Conservation (phyloP, 2,329 filamentous ascomycete genomes). For the Colletotrichum incanum region DNA sequence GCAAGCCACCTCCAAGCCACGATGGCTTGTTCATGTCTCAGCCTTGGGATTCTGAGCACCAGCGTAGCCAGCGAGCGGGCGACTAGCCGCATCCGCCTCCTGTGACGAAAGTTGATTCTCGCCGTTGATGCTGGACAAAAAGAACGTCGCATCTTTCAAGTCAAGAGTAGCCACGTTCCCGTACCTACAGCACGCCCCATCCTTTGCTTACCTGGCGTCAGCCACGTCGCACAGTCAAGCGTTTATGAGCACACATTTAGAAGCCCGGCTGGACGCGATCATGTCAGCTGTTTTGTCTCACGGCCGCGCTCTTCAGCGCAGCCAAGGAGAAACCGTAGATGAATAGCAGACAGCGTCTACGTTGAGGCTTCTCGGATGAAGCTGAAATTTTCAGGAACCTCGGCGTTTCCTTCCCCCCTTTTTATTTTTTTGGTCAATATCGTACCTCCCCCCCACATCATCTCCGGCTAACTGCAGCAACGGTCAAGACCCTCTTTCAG, state of each 20-base stretch:
- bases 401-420: background rate
- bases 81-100: background rate
- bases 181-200: background rate
- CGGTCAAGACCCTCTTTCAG: conserved; percentile 37
- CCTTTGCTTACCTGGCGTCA: conserved; percentile 23
- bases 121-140: background rate
- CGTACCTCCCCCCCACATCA: conserved; percentile 33
- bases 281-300: background rate
- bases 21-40: background rate
- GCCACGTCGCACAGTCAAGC: conserved; percentile 20
- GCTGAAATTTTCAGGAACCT: background rate
- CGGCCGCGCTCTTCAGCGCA: background rate
- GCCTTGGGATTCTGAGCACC: background rate
- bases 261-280: background rate
- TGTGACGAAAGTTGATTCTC: background rate
- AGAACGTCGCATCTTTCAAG: background rate
- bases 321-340: background rate
- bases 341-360: background rate
- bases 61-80: background rate
- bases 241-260: background rate
- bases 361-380: conserved; percentile 9
- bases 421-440: background rate
- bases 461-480: conserved; percentile 40
- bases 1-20: background rate
- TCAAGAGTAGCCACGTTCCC: background rate